Evolutionary conservation across 1,139 yeast genomes (phyloP).

Genomic region (Yamadazyma pseudoaaseri): DNA sequence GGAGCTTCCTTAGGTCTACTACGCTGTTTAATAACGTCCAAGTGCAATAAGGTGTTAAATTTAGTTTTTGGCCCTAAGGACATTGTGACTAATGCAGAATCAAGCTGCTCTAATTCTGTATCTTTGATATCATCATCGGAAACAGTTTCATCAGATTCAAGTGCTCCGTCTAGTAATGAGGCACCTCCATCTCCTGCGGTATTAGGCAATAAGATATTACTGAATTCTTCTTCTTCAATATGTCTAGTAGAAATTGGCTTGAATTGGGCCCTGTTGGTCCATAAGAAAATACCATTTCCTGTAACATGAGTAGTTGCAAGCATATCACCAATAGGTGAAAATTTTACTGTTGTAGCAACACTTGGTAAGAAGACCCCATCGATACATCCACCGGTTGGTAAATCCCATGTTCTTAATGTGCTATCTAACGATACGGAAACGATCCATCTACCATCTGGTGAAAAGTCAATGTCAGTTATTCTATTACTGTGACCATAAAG

Average conservation of each 20-base stretch:
- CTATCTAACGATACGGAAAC: slow-evolving; percentile 82
- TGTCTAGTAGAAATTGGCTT: slow-evolving; percentile 71
- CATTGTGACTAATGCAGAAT: slow-evolving; percentile 63
- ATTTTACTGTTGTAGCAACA: slow-evolving; percentile 76
- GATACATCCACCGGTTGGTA: slow-evolving; percentile 95
- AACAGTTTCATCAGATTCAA: slow-evolving; percentile 29
- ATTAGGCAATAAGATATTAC: slow-evolving; percentile 62
- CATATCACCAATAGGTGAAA: slow-evolving; percentile 88
- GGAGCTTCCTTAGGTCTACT: slow-evolving; percentile 90
- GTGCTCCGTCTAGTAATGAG: slow-evolving; percentile 76
- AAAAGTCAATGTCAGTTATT: slow-evolving; percentile 84
- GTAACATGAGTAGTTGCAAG: slow-evolving; percentile 91
- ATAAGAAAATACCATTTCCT: slow-evolving; percentile 85
- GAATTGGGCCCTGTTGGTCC: slow-evolving; percentile 93
- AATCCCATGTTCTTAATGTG: slow-evolving; percentile 94
- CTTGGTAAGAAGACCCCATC: slow-evolving; percentile 82
- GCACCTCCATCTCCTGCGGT: slow-evolving; percentile 84
- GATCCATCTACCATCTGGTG: slow-evolving; percentile 96
- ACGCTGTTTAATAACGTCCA: slow-evolving; percentile 81
- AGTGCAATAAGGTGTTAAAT: slow-evolving; percentile 72
- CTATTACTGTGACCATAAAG: slow-evolving; percentile 89
- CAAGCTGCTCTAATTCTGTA: slow-evolving; percentile 64
- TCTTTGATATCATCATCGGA: slow-evolving; percentile 8
- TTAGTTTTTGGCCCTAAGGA: slow-evolving; percentile 76
- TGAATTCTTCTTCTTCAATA: slow-evolving; percentile 71